These are phyloP conservation scores for Carex scoparia DNA, from an alignment of 176 grass and related monocot genomes.

Conservation along the genomic window DNA sequence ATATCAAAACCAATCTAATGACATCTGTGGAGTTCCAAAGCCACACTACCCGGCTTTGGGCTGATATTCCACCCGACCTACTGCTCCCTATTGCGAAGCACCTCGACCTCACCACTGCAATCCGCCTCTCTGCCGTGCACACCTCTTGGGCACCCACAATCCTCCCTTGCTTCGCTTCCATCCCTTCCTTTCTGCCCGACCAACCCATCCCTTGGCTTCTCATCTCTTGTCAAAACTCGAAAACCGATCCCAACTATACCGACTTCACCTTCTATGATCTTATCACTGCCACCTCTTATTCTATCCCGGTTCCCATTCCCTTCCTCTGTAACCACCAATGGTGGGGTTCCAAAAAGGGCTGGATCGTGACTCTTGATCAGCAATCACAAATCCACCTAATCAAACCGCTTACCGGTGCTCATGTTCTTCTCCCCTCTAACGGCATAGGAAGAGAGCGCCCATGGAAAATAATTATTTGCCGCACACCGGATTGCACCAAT, in stretches of 20 bases:
- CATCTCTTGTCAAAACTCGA: neutral
- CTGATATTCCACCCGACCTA: conserved; percentile 1
- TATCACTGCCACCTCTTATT: neutral
- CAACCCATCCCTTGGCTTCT: conserved; percentile 7
- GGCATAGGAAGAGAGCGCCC: neutral
- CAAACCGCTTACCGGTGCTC: neutral
- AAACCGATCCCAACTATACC: conserved; percentile 1
- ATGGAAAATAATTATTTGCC: neutral
- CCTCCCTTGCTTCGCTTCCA: neutral
- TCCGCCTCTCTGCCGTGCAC: neutral
- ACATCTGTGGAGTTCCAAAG: too few species aligned
- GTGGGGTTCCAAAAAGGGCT: neutral
- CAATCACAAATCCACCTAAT: neutral
- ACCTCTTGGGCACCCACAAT: neutral
- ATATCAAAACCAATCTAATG: neutral
- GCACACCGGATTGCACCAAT: neutral
- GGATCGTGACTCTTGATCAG: neutral
- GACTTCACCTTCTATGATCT: conserved; percentile 17
- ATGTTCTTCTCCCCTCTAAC: neutral
- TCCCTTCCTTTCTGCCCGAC: neutral
- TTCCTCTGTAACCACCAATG: neutral
- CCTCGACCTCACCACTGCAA: neutral
- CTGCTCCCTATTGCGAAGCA: neutral
- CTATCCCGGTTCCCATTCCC: neutral
- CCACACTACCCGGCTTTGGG: neutral